Percentiles rank a stretch among this genome's conserved stretches.
These are phyloP conservation scores for Phialocephala sp. DNA, from an alignment of 2,329 filamentous ascomycete genomes.

Conservation along the genomic window DNA sequence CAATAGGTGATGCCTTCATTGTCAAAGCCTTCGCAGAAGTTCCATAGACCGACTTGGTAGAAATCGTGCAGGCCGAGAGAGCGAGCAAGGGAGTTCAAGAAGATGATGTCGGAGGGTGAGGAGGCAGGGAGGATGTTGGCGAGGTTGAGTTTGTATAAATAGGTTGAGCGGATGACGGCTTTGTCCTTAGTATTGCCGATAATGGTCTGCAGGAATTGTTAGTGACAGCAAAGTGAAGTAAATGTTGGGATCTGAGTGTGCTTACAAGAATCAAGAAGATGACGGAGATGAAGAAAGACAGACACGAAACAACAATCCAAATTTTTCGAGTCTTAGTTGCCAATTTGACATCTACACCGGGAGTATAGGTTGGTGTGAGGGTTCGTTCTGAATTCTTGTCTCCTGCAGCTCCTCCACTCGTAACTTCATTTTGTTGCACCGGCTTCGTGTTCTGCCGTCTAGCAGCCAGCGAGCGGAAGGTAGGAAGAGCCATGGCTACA, in stretches of 20 bases:
- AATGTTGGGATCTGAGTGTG: slow-evolving; percentile 1
- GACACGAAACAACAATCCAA: slow-evolving; percentile 65
- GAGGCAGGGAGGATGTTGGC: slow-evolving; percentile 64
- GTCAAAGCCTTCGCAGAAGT: slow-evolving; percentile 86
- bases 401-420: slow-evolving; percentile 3
- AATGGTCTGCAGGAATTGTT: slow-evolving; percentile 52
- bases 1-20: slow-evolving; percentile 77
- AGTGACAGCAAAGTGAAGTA: background rate
- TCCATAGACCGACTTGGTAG: slow-evolving; percentile 92
- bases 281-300: slow-evolving; percentile 75
- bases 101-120: slow-evolving; percentile 58
- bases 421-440: slow-evolving; percentile 23
- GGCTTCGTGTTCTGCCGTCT: slow-evolving; percentile 28
- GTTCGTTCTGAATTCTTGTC: slow-evolving; percentile 34
- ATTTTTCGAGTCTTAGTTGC: slow-evolving; percentile 57
- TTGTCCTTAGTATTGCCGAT: slow-evolving; percentile 74
- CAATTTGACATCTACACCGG: slow-evolving; percentile 48
- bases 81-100: slow-evolving; percentile 88
- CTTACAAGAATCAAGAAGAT: slow-evolving; percentile 79
- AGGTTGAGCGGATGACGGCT: slow-evolving; percentile 70
- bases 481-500: slow-evolving; percentile 40
- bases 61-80: slow-evolving; percentile 91
- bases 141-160: slow-evolving; percentile 85
- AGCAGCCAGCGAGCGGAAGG: slow-evolving; percentile 37
- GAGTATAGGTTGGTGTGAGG: slow-evolving; percentile 31